phyloP scores from a whole-genome alignment of 2,329 filamentous ascomycete genomes.

The Diaporthe caulivora region DNA sequence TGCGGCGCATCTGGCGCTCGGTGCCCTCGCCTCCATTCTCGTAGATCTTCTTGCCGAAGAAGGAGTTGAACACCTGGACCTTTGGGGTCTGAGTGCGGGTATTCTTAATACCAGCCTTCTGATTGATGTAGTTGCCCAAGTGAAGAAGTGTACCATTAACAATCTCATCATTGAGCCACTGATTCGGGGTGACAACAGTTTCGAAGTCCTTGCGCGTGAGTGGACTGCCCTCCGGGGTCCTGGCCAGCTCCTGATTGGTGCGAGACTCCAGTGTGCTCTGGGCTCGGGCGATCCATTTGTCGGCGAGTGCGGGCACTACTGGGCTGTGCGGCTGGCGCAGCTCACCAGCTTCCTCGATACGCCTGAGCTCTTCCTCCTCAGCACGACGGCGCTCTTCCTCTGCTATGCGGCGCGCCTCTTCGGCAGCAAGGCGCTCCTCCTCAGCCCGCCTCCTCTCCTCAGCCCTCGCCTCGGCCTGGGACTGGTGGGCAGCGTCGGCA shows the following conservation, averaged over 20 bases:
- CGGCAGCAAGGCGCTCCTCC: slow-evolving; percentile 32
- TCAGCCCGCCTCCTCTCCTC: slow-evolving; percentile 41
- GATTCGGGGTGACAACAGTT: slow-evolving; percentile 67
- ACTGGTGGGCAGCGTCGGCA: slow-evolving; percentile 29
- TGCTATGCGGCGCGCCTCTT: slow-evolving; percentile 43
- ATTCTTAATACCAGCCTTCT: slow-evolving; percentile 64
- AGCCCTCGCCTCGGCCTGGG: slow-evolving; percentile 31
- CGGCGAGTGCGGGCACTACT: slow-evolving; percentile 48
- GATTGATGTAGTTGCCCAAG: slow-evolving; percentile 71
- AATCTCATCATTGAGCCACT: slow-evolving; percentile 84
- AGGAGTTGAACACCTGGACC: slow-evolving; percentile 73
- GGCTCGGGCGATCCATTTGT: slow-evolving; percentile 55
- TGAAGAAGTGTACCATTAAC: slow-evolving; percentile 76
- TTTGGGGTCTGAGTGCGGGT: slow-evolving; percentile 64
- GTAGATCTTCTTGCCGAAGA: slow-evolving; percentile 71
- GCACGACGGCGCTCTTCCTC: slow-evolving; percentile 32
- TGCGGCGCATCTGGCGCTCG: slow-evolving; percentile 68
- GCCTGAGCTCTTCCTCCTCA: slow-evolving; percentile 39
- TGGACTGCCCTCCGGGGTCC: slow-evolving; percentile 62
- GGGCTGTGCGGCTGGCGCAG: slow-evolving; percentile 45
- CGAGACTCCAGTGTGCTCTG: slow-evolving; percentile 51
- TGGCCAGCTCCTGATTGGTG: slow-evolving; percentile 54
- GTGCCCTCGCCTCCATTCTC: slow-evolving; percentile 60
- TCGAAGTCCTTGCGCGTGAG: slow-evolving; percentile 71
- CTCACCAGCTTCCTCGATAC: slow-evolving; percentile 40